Conservation (phyloP, 305 asterid genomes). For the Fraxinus xanthoxyloides region DNA sequence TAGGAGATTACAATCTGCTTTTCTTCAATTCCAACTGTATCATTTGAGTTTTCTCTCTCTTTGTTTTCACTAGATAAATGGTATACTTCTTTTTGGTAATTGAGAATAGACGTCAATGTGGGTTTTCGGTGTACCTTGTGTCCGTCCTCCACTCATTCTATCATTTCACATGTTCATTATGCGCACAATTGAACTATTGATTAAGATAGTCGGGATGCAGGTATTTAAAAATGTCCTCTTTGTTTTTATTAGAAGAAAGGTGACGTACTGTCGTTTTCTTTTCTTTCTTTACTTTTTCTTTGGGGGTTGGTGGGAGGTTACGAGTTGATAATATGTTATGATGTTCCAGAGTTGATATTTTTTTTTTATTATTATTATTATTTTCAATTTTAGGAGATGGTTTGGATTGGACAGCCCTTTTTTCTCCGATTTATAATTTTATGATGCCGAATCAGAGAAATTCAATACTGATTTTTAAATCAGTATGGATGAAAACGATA, state of each 20-base stretch:
- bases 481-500: background rate
- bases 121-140: background rate
- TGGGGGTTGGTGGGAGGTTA: background rate
- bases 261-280: background rate
- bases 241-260: background rate
- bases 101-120: no score
- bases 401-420: background rate
- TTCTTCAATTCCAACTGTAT: background rate
- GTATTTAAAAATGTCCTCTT: background rate
- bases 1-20: background rate
- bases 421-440: background rate
- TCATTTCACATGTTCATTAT: background rate
- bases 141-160: background rate
- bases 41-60: background rate
- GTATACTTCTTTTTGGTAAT: no score
- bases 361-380: no score
- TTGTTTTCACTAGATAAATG: background rate
- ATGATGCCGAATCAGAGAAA: background rate
- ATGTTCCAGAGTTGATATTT: no score
- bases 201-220: background rate
- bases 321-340: background rate
- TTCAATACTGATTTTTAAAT: background rate
- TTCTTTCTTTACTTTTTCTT: background rate
- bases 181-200: background rate
- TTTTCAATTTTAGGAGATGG: background rate